These are phyloP conservation scores for Fragilaria crotonensis DNA, from an alignment of 108 stramenopile genomes.

Conservation along the genomic window DNA sequence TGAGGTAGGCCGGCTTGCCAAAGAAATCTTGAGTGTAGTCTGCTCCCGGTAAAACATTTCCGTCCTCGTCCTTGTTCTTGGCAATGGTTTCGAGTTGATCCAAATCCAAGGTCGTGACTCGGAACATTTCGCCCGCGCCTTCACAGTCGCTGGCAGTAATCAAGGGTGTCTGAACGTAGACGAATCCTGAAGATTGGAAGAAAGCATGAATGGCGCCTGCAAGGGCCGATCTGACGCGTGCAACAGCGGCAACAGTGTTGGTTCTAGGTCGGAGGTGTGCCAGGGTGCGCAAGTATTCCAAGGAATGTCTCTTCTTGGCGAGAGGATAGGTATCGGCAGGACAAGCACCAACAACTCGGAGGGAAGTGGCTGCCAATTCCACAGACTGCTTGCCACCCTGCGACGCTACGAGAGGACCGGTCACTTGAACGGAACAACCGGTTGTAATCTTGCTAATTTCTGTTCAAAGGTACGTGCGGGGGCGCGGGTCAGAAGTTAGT, in stretches of 20 bases:
- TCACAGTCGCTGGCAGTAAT: constrained; percentile 98
- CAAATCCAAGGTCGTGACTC: constrained; percentile 86
- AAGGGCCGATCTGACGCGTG: constrained; percentile 86
- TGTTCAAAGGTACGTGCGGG: too few relatives aligned
- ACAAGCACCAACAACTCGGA: constrained; percentile 86
- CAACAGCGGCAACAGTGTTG: constrained; percentile 93
- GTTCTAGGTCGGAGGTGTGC: constrained; percentile 96
- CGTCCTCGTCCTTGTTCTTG: constrained; percentile 34
- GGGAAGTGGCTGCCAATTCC: constrained; percentile 76
- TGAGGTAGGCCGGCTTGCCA: constrained; percentile 90
- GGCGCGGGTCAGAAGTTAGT: neutral
- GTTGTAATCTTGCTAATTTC: constrained; percentile 85
- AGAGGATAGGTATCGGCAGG: constrained; percentile 93
- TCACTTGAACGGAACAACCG: constrained; percentile 85
- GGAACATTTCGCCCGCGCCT: constrained; percentile 99
- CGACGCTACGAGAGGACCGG: constrained; percentile 64
- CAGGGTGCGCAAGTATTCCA: constrained; percentile 94
- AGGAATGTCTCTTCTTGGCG: constrained; percentile 96
- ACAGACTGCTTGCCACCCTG: constrained; percentile 89
- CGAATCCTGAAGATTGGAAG: constrained; percentile 87
- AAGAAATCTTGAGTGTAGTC: constrained; percentile 92
- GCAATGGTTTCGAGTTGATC: constrained; percentile 65
- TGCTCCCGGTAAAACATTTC: constrained; percentile 34
- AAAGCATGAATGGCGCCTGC: constrained; percentile 86
- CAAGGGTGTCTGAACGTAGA: constrained; percentile 95